Evolutionary conservation across 2,329 filamentous ascomycete genomes (phyloP), one percentile per base, ranked within the genome.

Genomic region (Aspergillus proliferans): DNA sequence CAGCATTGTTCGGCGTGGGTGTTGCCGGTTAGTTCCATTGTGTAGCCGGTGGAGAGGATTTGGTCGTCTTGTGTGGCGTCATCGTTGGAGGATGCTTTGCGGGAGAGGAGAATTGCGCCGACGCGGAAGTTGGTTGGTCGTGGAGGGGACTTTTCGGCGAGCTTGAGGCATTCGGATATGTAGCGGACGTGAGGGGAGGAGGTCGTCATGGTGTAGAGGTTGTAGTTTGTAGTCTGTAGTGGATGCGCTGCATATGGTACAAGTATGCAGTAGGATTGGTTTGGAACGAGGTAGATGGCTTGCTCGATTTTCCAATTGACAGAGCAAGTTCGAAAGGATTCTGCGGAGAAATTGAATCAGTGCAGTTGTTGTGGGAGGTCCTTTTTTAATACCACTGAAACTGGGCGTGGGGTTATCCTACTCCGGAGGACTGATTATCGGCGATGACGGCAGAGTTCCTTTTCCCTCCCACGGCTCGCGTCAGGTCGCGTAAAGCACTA

Each of bases 1-100:
- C 89, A 95, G 68, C 86, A 92, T 72, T 98, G 90, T 66, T 98
- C 93, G 3, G 93, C 93, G 64, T 98, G 93, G 0, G 93, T 97
- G 72, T 98, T 98, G 39, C 92, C 93, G 0, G 83, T 78, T 3
- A 91, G 82, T 69, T 98, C 92, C 50, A 96, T 79, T 0, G 93
- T 96, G 72, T 92, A 97, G 47, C 93, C 92, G 1, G 88, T 87
- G 1, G 87, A 81, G 24, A 94, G 76, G 50, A 94, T 75, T 22
- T 71, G 65, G 58, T 83, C 69, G 22, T 67, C 58, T 19, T 52
- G 42, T 8, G 52, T 57, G 41, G 49, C 59, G 45, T 54, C 47
- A 34, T 64, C 19, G 6, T 22, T 21, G 18, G 15, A 12, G 18
- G n/a, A 12, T 15, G 38, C 9, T 52, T 60, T 58, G 44, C 65